Evolutionary conservation across 352 stramenopile genomes (phyloP).

Genomic region (Phytophthora sansomeana): DNA sequence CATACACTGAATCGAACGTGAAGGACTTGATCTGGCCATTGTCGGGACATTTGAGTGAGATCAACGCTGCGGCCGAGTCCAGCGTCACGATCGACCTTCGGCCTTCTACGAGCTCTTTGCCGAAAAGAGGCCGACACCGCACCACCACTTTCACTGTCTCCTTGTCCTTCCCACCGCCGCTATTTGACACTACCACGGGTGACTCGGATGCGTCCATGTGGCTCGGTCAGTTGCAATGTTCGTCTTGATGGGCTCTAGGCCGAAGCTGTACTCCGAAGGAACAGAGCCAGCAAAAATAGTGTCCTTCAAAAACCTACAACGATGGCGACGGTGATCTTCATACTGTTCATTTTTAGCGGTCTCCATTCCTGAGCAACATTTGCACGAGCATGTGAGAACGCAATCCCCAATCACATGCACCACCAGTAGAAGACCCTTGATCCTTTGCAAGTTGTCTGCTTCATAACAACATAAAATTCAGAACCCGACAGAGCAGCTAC

Average conservation of each 20-base stretch:
- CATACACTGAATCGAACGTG: slow-evolving; percentile 93
- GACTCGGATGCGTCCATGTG: slow-evolving; percentile 32
- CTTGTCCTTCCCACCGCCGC: slow-evolving; percentile 58
- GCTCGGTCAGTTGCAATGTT: not conserved
- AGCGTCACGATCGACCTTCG: slow-evolving; percentile 86
- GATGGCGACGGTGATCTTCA: not conserved
- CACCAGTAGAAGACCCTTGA: not conserved
- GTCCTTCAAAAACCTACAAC: slow-evolving; percentile 1
- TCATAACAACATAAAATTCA: not conserved
- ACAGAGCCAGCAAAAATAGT: slow-evolving; percentile 33
- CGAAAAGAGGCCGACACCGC: slow-evolving; percentile 86
- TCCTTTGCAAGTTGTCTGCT: not conserved
- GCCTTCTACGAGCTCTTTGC: slow-evolving; percentile 85
- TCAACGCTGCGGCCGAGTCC: slow-evolving; percentile 65
- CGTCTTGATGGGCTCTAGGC: not conserved
- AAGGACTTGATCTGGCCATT: slow-evolving; percentile 88
- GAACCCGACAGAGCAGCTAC: not conserved
- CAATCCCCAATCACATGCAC: no score
- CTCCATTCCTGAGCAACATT: not conserved
- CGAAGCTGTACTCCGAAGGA: not conserved
- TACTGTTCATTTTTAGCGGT: slow-evolving; percentile 27
- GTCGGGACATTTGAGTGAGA: slow-evolving; percentile 82
- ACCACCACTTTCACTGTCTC: slow-evolving; percentile 92
- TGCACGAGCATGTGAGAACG: not conserved
- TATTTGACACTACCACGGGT: slow-evolving; percentile 6